Evolutionary conservation across 2,329 filamentous ascomycete species (phyloP), one percentile per base, ranked within the genome.

Genomic region (Colletotrichum eleusines): DNA sequence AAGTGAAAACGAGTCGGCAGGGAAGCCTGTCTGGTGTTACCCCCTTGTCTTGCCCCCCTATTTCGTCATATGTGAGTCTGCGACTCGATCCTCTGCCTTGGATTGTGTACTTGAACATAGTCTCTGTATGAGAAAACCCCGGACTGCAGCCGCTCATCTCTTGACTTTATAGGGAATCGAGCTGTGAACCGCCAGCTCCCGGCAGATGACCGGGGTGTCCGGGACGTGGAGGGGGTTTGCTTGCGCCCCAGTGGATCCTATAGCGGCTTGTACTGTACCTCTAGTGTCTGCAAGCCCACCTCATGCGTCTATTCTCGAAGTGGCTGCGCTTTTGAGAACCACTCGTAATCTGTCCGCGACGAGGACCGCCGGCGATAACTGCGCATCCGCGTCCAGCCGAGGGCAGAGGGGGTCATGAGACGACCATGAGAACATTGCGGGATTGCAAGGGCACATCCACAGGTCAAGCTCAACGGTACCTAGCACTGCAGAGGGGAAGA

Each of bases 281-380:
- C 7, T 26, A 20, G 28, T 23, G 23, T 14, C 20, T n/a, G 23
- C 38, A 55, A 2, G n/a, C 44, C 44, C 44, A 14, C 5, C 44
- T 31, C 23, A 42, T 58, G 50, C 63, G 53, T 44, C 51, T 71
- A 71, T 71, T 71, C 64, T 63, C 51, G 38, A 64, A 28, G 68
- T 63, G 68, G 68, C 68, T 71, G 68, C 68, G 68, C 68, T 71
- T n/a, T 71, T 44, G 35, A 68, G 42, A 38, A 48, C 68, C 58
- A 71, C 67, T 57, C 68, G 23, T 66, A n/a, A 26, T 18, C 33
- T 11, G 31, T 42, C 12, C 35, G 11, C n/a, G 53, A 59, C 53
- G 40, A 14, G n/a, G 46, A 40, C 44, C 7, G 18, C 48, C 48
- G 18, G 53, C 53, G 65, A 63, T 40, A 31, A 35, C 33, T 33